phyloP scores from a whole-genome alignment of 352 stramenopile species.

The Pythium monospermum region DNA sequence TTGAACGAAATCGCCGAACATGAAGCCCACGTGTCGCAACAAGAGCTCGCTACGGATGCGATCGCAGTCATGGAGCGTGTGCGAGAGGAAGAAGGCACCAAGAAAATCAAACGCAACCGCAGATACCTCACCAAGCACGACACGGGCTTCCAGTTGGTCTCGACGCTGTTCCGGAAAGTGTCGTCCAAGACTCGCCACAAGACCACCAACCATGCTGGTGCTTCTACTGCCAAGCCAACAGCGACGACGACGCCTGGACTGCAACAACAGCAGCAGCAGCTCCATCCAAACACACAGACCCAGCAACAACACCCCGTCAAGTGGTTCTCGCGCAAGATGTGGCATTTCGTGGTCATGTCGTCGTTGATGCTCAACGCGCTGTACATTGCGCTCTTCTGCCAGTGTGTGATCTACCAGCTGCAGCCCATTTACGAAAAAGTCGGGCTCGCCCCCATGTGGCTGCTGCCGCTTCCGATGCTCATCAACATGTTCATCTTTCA shows the following conservation, averaged over 20 bases:
- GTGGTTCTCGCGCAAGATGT: constrained; percentile 21
- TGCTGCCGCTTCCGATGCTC: constrained; percentile 15
- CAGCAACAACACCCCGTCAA: constrained; percentile 3
- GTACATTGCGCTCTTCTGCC: constrained; percentile 26
- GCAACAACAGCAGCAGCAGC: neutral
- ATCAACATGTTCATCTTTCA: constrained; percentile 24
- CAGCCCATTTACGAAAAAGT: constrained; percentile 4
- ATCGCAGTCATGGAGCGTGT: constrained; percentile 21
- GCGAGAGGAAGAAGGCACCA: constrained; percentile 14
- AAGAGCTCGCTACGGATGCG: constrained; percentile 16
- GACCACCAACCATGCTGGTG: too few species aligned
- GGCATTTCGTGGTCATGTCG: constrained; percentile 22
- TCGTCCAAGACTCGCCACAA: neutral
- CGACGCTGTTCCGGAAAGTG: constrained; percentile 12
- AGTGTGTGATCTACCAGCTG: constrained; percentile 24
- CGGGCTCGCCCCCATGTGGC: neutral
- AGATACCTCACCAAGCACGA: constrained; percentile 13
- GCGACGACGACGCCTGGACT: too few species aligned
- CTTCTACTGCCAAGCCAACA: too few species aligned
- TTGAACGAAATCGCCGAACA: constrained; percentile 22
- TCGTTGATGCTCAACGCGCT: constrained; percentile 24
- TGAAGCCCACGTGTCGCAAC: neutral
- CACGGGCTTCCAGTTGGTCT: constrained; percentile 22
- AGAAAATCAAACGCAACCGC: constrained; percentile 8
- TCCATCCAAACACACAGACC: neutral